These are phyloP conservation scores for Solanum commersonii DNA, from an alignment of 257 asterid genomes.

Conservation along the genomic window DNA sequence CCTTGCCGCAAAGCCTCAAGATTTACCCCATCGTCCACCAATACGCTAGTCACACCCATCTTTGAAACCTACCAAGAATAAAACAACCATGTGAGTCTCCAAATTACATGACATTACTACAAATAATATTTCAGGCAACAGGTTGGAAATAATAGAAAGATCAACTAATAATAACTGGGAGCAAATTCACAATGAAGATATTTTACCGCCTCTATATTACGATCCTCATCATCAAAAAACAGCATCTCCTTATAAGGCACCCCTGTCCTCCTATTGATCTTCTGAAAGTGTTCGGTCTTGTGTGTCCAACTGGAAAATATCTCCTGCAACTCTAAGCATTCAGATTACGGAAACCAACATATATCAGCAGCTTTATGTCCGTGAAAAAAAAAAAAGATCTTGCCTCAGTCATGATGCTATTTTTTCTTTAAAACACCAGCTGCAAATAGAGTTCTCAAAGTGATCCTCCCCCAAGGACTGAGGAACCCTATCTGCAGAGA, in stretches of 20 bases:
- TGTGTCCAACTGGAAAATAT: conserved; percentile 78
- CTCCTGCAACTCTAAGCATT: conserved; percentile 41
- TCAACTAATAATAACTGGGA: no score
- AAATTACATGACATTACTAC: background rate
- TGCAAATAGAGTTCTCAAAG: no score
- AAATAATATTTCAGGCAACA: background rate
- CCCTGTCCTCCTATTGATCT: conserved; percentile 43
- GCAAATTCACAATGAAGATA: background rate
- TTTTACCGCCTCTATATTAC: conserved; percentile 62
- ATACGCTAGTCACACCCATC: conserved; percentile 67
- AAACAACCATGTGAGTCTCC: background rate
- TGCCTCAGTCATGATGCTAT: background rate
- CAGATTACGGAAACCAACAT: background rate
- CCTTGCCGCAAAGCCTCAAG: conserved; percentile 62
- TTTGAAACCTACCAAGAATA: conserved; percentile 41
- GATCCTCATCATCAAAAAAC: conserved; percentile 83
- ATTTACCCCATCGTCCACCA: conserved; percentile 61
- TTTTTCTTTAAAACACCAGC: no score
- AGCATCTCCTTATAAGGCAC: conserved; percentile 73
- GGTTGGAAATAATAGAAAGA: background rate
- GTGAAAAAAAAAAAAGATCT: background rate
- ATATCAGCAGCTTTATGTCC: background rate
- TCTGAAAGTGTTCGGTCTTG: conserved; percentile 81
- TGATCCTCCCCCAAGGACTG: no score
- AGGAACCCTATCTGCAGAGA: no score